phyloP scores from a whole-genome alignment of 177 flowering plant species.

The Vitis hybrid region DNA sequence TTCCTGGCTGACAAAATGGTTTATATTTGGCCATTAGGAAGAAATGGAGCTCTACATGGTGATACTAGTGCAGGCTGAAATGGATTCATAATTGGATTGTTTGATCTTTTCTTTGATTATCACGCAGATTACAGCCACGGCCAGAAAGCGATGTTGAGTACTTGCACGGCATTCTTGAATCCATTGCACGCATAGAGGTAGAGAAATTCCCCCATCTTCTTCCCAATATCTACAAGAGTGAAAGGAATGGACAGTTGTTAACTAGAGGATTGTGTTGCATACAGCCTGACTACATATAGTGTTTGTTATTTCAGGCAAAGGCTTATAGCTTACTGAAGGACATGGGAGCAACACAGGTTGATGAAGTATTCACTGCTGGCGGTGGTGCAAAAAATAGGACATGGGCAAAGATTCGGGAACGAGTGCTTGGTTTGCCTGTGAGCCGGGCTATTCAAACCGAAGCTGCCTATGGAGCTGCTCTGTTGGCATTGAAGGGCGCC shows the following conservation, averaged over 20 bases:
- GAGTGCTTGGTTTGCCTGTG: conserved; percentile 83
- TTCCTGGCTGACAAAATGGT: no score
- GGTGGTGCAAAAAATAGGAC: conserved; percentile 82
- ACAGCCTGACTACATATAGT: not conserved
- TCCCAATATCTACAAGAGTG: not conserved
- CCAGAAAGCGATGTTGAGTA: conserved; percentile 79
- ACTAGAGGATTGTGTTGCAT: not conserved
- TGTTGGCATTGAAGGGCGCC: conserved; percentile 75
- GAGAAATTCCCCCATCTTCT: not conserved
- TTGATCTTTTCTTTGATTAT: not conserved
- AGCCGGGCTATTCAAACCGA: conserved; percentile 72
- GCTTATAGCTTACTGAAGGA: conserved; percentile 71
- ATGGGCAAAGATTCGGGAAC: conserved; percentile 79
- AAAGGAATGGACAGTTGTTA: not conserved
- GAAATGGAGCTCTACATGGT: no score
- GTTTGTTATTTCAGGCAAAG: conserved; percentile 51
- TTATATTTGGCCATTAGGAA: no score
- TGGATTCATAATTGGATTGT: not conserved
- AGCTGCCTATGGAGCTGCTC: conserved; percentile 96
- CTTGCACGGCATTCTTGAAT: conserved; percentile 94
- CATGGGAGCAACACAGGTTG: conserved; percentile 74
- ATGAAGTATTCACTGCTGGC: conserved; percentile 89
- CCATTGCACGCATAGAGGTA: conserved; percentile 97
- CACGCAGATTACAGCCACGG: conserved; percentile 74
- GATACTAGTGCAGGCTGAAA: no score